A percentile compares a stretch with the other conserved stretches of the same genome.
Evolutionary conservation across 2,329 filamentous ascomycete genomes (phyloP).

Genomic region (Aspergillus costaricaensis): DNA sequence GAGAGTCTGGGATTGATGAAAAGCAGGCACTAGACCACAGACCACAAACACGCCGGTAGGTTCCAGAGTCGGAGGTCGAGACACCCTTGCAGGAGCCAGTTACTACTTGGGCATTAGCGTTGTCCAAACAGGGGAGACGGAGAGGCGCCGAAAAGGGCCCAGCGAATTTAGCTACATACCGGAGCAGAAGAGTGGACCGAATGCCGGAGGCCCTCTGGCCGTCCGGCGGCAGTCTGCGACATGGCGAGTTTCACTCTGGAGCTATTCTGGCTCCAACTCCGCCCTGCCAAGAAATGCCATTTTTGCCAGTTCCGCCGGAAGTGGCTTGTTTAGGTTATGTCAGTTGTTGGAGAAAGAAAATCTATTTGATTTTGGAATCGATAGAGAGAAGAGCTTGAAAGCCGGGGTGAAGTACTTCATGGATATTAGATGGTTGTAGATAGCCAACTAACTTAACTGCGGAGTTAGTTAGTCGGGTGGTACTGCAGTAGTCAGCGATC

Average conservation of each 20-base stretch:
- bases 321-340: neutral
- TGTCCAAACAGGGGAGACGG: slow-evolving; percentile 14
- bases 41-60: slow-evolving; percentile 12
- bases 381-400: no score
- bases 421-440: no score
- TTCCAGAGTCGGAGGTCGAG: slow-evolving; percentile 6
- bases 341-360: no score
- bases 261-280: slow-evolving; percentile 17
- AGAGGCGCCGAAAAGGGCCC: slow-evolving; percentile 11
- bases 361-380: no score
- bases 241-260: slow-evolving; percentile 30
- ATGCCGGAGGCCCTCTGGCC: slow-evolving; percentile 17
- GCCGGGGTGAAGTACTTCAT: no score
- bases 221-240: slow-evolving; percentile 32
- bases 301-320: slow-evolving; percentile 6
- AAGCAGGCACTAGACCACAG: slow-evolving; percentile 16
- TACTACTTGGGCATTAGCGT: slow-evolving; percentile 18
- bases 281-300: slow-evolving; percentile 22
- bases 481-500: neutral
- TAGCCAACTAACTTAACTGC: no score
- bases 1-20: slow-evolving; percentile 35
- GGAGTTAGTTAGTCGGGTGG: no score
- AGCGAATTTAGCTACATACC: slow-evolving; percentile 3
- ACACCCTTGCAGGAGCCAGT: slow-evolving; percentile 15
- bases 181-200: slow-evolving; percentile 16